These are phyloP conservation scores for Colletotrichum sp. DNA, from an alignment of 2,329 filamentous ascomycete genomes.

Conservation along the genomic window DNA sequence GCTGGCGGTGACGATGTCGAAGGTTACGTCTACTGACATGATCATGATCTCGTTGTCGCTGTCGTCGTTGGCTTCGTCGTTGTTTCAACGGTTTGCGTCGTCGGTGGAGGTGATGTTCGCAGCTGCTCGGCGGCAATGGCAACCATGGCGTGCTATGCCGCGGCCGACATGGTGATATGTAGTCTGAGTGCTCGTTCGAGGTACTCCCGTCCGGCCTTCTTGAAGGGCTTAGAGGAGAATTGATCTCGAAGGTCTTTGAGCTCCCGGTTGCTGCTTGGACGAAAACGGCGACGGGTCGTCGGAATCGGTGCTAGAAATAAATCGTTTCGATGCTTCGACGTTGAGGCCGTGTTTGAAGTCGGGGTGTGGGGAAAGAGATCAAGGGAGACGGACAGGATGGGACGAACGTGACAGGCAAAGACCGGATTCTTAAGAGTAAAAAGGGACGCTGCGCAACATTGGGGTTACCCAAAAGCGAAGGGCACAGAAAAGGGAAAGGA, in stretches of 20 bases:
- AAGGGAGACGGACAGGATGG: background rate
- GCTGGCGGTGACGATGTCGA: constrained; percentile 31
- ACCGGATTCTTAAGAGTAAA: background rate
- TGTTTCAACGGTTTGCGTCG: background rate
- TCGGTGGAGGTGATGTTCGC: background rate
- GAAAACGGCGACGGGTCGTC: background rate
- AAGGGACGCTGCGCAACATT: background rate
- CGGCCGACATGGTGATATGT: constrained; percentile 1
- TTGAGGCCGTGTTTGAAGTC: background rate
- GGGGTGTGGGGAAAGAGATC: background rate
- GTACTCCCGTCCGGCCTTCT: too few species aligned
- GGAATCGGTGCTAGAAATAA: background rate
- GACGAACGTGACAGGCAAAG: constrained; percentile 3
- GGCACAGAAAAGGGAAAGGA: background rate
- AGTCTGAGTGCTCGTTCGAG: background rate
- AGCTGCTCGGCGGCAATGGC: constrained; percentile 6
- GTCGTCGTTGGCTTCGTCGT: background rate
- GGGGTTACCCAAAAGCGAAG: background rate
- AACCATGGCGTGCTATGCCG: constrained; percentile 4
- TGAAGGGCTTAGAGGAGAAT: background rate
- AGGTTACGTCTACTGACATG: constrained; percentile 27
- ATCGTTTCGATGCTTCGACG: background rate
- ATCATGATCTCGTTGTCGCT: constrained; percentile 13
- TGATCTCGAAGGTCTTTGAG: background rate
- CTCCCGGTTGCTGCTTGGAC: background rate